These are phyloP conservation scores for Lipomyces anomalus DNA, from an alignment of 805 yeast species.

Conservation along the genomic window DNA sequence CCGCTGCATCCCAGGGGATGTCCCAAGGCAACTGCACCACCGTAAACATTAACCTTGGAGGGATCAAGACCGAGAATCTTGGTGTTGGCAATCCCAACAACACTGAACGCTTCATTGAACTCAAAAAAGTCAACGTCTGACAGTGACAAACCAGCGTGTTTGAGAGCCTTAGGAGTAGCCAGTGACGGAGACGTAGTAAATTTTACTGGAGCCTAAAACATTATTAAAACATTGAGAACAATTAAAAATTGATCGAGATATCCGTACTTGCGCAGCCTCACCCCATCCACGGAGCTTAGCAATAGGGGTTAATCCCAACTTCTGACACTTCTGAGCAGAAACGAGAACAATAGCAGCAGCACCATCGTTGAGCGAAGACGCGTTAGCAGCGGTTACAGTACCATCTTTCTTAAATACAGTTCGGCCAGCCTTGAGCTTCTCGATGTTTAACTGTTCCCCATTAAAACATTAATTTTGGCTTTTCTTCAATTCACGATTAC, in stretches of 20 bases:
- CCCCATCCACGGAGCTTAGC: conserved; percentile 88
- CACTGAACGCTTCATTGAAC: conserved; percentile 94
- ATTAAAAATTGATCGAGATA: no score
- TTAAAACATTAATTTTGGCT: no score
- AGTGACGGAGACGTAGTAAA: conserved; percentile 92
- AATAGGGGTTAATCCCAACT: conserved; percentile 61
- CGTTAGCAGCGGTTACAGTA: conserved; percentile 93
- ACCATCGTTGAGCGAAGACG: conserved; percentile 91
- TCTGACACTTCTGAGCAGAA: conserved; percentile 70
- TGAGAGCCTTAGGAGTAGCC: conserved; percentile 86
- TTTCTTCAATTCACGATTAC: no score
- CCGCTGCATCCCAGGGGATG: conserved; percentile 97
- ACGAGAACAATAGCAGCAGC: conserved; percentile 88
- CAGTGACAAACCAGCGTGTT: conserved; percentile 62
- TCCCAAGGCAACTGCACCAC: conserved; percentile 95
- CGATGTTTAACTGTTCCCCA: conserved; percentile 70
- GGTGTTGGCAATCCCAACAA: conserved; percentile 82
- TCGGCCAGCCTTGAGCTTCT: conserved; percentile 66
- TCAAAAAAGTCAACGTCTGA: conserved; percentile 78
- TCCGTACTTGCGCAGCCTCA: conserved; percentile 92
- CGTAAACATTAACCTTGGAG: conserved; percentile 76
- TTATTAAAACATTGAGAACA: no score
- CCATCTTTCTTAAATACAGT: conserved; percentile 91
- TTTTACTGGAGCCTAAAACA: conserved; percentile 83
- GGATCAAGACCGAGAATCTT: conserved; percentile 58